These are phyloP conservation scores for Ophiostoma tasmaniense DNA, from an alignment of 2,329 filamentous ascomycete genomes.

Conservation along the genomic window DNA sequence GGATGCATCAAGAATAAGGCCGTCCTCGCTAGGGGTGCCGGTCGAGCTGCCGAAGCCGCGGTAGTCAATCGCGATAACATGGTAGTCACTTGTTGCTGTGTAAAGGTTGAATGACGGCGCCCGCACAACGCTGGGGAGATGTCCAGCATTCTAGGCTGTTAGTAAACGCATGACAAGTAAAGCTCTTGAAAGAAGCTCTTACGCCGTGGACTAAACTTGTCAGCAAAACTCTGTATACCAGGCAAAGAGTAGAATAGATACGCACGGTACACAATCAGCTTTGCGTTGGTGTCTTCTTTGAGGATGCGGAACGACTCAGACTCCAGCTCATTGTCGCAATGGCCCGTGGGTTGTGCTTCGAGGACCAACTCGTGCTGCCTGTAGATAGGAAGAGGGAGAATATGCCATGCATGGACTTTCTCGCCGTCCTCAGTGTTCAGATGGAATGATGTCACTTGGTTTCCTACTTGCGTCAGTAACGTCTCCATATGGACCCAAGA, in stretches of 20 bases:
- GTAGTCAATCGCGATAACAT: slow-evolving; percentile 85
- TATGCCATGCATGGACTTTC: slow-evolving; percentile 80
- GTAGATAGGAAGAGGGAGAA: slow-evolving; percentile 72
- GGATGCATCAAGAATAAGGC: slow-evolving; percentile 70
- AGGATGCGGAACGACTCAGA: slow-evolving; percentile 54
- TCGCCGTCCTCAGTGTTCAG: slow-evolving; percentile 67
- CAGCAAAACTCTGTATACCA: slow-evolving; percentile 10
- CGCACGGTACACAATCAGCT: slow-evolving; percentile 54
- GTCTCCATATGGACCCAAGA: not conserved
- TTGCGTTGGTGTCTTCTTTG: slow-evolving; percentile 52
- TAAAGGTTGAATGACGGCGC: slow-evolving; percentile 71
- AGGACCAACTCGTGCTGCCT: slow-evolving; percentile 59
- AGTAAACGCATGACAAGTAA: not conserved
- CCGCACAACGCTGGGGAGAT: slow-evolving; percentile 69
- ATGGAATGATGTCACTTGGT: slow-evolving; percentile 81
- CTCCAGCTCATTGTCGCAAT: slow-evolving; percentile 45
- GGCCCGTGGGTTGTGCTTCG: slow-evolving; percentile 40
- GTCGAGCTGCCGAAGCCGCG: slow-evolving; percentile 77
- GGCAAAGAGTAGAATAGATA: not conserved
- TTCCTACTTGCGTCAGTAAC: slow-evolving; percentile 43
- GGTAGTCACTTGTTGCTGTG: slow-evolving; percentile 62
- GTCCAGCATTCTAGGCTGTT: slow-evolving; percentile 65
- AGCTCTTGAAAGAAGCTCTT: slow-evolving; percentile 12
- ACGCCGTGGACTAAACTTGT: slow-evolving; percentile 52
- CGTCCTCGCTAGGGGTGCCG: slow-evolving; percentile 70